A percentile compares a stretch with the other conserved stretches of the same genome.
Conservation (phyloP, 2,329 filamentous ascomycete genomes). For the Anthostomella pinea region DNA sequence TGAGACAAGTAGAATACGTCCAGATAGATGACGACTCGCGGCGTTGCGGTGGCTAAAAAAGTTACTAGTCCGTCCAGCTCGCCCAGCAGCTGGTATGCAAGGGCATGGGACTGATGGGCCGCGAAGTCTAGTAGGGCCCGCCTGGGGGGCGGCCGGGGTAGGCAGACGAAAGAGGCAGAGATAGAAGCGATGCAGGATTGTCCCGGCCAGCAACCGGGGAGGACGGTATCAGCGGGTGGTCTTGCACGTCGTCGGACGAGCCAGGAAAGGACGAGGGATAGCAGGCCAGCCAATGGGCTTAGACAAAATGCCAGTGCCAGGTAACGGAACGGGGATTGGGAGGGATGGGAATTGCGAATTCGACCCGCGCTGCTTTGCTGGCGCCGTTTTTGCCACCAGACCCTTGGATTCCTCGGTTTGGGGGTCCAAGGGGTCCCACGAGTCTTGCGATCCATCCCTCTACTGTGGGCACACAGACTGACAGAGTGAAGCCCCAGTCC, state of each 20-base stretch:
- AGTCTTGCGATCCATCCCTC: conserved; percentile 7
- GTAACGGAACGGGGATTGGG: conserved; percentile 27
- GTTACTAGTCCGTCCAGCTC: conserved; percentile 23
- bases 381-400: conserved; percentile 31
- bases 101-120: conserved; percentile 14
- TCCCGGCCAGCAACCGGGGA: conserved; percentile 22
- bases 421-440: conserved; percentile 27
- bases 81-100: conserved; percentile 15
- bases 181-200: conserved; percentile 21
- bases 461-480: conserved; percentile 12
- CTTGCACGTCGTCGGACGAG: too few relatives aligned
- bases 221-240: conserved; percentile 17
- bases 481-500: conserved; percentile 20
- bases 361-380: conserved; percentile 24
- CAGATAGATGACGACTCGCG: conserved; percentile 30
- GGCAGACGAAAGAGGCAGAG: conserved; percentile 17
- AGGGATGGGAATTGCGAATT: conserved; percentile 28
- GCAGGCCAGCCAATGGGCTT: conserved; percentile 23
- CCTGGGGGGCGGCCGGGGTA: conserved; percentile 16
- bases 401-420: conserved; percentile 27
- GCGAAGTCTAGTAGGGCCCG: conserved; percentile 22
- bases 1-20: conserved; percentile 30
- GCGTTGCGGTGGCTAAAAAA: conserved; percentile 28
- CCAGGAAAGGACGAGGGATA: conserved; percentile 8
- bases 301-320: conserved; percentile 18